Evolutionary conservation across 2,329 filamentous ascomycete species (phyloP).

Genomic region (Colletotrichum spinosum): DNA sequence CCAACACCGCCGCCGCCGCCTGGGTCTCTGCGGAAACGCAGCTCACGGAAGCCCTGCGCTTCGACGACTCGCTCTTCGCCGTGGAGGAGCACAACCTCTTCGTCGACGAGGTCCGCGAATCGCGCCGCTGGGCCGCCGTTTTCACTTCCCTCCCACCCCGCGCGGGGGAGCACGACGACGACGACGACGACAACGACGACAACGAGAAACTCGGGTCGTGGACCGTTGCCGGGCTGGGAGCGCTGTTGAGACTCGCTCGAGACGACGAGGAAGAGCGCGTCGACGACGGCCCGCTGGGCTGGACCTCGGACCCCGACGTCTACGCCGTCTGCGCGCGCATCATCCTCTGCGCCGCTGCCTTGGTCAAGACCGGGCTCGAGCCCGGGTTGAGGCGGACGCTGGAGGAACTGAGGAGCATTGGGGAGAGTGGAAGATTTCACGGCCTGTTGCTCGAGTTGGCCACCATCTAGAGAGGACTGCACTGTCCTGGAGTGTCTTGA

Average conservation of each 20-base stretch:
- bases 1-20: not conserved
- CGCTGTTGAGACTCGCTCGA: slow-evolving; percentile 49
- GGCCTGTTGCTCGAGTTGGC: slow-evolving; percentile 37
- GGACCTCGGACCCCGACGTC: slow-evolving; percentile 75
- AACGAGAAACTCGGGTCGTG: slow-evolving; percentile 54
- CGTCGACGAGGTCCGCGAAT: slow-evolving; percentile 83
- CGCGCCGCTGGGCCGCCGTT: slow-evolving; percentile 72
- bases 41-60: slow-evolving; percentile 59
- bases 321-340: slow-evolving; percentile 70
- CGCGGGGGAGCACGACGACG: slow-evolving; percentile 1
- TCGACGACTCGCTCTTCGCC: slow-evolving; percentile 80
- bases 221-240: slow-evolving; percentile 61
- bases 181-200: slow-evolving; percentile 32
- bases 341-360: slow-evolving; percentile 52
- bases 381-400: slow-evolving; percentile 17
- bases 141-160: slow-evolving; percentile 45
- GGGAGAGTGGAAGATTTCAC: slow-evolving; percentile 28
- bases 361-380: slow-evolving; percentile 39
- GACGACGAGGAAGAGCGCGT: slow-evolving; percentile 35
- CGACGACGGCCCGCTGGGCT: slow-evolving; percentile 76
- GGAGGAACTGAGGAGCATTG: slow-evolving; percentile 23
- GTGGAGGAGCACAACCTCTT: slow-evolving; percentile 97
- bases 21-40: slow-evolving; percentile 50
- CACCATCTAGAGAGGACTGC: not conserved
- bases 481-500: too few relatives aligned